Base-by-base conservation (phyloP, 2,329 filamentous ascomycete species). In the Mycosphaerella sp. region DNA sequence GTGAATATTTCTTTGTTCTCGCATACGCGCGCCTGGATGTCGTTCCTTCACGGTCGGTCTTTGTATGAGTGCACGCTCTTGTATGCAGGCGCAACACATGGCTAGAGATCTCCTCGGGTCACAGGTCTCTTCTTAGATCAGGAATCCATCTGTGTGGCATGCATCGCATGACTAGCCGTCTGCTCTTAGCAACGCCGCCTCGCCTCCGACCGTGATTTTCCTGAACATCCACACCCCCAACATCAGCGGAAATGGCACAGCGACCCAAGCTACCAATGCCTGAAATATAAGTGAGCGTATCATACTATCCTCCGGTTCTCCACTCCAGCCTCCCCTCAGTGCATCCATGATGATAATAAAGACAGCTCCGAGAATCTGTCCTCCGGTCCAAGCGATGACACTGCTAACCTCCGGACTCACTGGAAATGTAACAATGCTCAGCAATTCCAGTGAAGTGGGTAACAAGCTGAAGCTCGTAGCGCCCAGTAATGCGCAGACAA, bases 371-470 rank as follows among this genome's bases (percentile, higher is more conserved):
- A 94, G 71, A 6, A 96, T 70, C 73, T 97, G 91, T 0, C 93
- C 91, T 5, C 85, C 85, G 1, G 81, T 79, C 93, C 93, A 97
- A 63, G 85, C 87, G 17, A 94, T 75, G 25, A 87, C 89, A 55
- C 82, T 87, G 0, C 87, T 87, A 40, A 96, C 79, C 70, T 95
- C 91, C 0, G 93, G 90, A 36, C 82, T 85, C 21, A 94, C 81
- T 0, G 93, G 93, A 64, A 93, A 87, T 4, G 86, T 89, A 53
- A 95, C 79, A 68, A 97, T 89, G 45, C 87, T 87, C 13, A 96
- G 74, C 61, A 86, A 89, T 70, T 98, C 93, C 44, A 97, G 78
- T 5, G 83, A 86, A 34, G 95, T 79, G 2, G 93, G 93, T 0
- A 97, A 77, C 2, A 97, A 73, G 16, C 79, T 79, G 70, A 97